phyloP scores from a whole-genome alignment of 345 rosid genomes.

The Aurinia saxatilis region DNA sequence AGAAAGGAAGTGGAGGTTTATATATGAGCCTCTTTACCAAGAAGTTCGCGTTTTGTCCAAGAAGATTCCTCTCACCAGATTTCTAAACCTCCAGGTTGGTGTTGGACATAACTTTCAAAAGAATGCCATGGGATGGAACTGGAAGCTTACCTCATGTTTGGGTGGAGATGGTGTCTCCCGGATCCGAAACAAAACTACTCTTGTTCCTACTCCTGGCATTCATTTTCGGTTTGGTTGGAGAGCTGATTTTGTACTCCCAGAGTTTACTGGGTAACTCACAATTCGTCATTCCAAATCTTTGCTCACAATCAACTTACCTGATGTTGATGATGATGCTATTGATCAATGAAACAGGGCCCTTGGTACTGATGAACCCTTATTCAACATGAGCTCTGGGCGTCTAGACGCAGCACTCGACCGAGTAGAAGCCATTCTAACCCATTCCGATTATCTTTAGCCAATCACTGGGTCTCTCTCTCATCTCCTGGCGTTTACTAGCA shows the following conservation, averaged over 20 bases:
- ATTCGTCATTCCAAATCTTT: not conserved
- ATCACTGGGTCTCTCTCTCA: not conserved
- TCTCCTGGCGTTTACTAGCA: not conserved
- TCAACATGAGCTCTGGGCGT: constrained; percentile 77
- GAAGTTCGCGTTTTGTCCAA: constrained; percentile 65
- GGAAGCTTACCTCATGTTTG: constrained; percentile 80
- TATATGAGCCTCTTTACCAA: constrained; percentile 64
- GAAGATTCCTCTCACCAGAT: constrained; percentile 79
- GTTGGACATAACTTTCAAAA: constrained; percentile 71
- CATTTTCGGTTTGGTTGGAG: constrained; percentile 89
- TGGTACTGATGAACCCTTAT: constrained; percentile 66
- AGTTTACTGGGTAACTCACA: constrained; percentile 58
- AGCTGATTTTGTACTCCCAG: constrained; percentile 87
- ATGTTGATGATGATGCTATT: not conserved
- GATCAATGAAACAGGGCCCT: constrained; percentile 47
- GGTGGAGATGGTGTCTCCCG: constrained; percentile 88
- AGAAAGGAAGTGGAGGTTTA: constrained; percentile 73
- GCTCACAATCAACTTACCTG: no score
- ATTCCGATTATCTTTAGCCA: constrained; percentile 25
- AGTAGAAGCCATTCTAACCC: constrained; percentile 69
- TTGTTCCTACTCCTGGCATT: constrained; percentile 72
- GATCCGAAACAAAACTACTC: constrained; percentile 68
- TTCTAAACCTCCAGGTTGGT: constrained; percentile 87
- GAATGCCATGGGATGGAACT: constrained; percentile 81
- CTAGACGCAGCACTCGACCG: constrained; percentile 84